A percentile compares a stretch with the other conserved stretches of the same genome.
Conservation (phyloP, 352 stramenopile genomes). For the Blastocystis sp. region DNA sequence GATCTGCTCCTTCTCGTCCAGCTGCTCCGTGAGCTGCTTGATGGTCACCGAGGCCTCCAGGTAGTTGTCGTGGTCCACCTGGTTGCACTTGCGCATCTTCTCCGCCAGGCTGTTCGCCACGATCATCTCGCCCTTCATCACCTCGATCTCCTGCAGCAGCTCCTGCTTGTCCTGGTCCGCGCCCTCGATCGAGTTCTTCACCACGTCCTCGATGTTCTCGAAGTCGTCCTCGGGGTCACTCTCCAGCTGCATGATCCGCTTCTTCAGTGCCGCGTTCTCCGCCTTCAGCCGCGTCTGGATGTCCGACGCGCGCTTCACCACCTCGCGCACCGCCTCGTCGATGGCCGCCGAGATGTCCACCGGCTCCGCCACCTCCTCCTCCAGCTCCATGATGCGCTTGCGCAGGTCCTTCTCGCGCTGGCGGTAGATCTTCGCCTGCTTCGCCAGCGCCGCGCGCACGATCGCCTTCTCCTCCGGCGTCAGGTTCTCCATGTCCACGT, state of each 20-base stretch:
- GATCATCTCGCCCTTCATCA: not conserved
- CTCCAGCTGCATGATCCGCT: conserved; percentile 16
- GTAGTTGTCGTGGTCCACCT: not conserved
- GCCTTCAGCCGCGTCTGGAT: conserved; percentile 49
- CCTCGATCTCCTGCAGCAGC: conserved; percentile 35
- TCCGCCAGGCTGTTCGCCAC: not conserved
- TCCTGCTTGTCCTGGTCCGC: conserved; percentile 20
- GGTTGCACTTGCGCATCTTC: not conserved
- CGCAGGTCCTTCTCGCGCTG: conserved; percentile 57
- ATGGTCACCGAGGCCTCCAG: not conserved
- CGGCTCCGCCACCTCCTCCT: conserved; percentile 1
- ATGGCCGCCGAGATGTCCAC: conserved; percentile 45
- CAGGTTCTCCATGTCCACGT: conserved; percentile 24
- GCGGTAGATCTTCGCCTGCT: conserved; percentile 54
- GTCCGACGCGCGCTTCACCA: conserved; percentile 47
- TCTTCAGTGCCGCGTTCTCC: conserved; percentile 46
- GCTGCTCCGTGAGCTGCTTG: conserved; percentile 12
- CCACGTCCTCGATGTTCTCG: conserved; percentile 62
- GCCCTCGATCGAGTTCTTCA: conserved; percentile 31
- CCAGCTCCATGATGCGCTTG: conserved; percentile 58
- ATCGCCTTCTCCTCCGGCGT: conserved; percentile 21
- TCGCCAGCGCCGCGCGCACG: conserved; percentile 36
- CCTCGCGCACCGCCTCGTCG: conserved; percentile 54
- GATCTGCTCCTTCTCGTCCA: conserved; percentile 11
- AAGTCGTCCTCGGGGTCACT: conserved; percentile 53